Base-by-base conservation (phyloP, 805 yeast genomes). In the Vanderwaltozyma yarrowii region DNA sequence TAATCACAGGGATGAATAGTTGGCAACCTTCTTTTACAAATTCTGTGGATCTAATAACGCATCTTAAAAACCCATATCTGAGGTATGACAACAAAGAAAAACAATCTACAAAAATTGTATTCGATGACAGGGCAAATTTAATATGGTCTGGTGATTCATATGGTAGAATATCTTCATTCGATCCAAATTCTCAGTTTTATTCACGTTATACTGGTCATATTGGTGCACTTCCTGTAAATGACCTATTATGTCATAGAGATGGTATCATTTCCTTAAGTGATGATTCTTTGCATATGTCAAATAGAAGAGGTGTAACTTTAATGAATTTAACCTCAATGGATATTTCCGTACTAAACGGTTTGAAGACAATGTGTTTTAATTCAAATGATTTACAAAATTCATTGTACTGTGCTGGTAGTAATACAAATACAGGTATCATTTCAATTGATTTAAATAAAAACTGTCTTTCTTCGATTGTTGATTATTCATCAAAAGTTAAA, bases 71-170 rank as follows among this genome's bases (percentile, higher is more conserved):
- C 36, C 59, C 62, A 11, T 57, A 52, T 34, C 45, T 53, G 33
- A 45, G 56, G 19, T 57, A 49, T 37, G 64, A 59, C 38, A 53
- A 50, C 28, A 54, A 50, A 32, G 54, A 52, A n/a, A 59, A 59
- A 41, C 48, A 51, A 27, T 47, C 49, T 4, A 55, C 56, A 2
- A 52, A 51, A 24, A 41, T 74, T 7, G 58, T 60, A 3, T 87
- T 87, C 56, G 96, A 88, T 60, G 70, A 69, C 27, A 62, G 70
- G n/a, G 73, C 77, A 42, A 92, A 88, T 48, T 64, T 92, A 32
- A 54, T 88, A 2, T 89, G 97, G 97, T 69, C 79, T 1, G 95
- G 94, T 14, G 92, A 84, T 26, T 47, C 65, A 1, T 68, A 65
- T 28, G 83, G 88, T 4, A 58, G 67, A 32, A 50, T 69, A 0